A percentile compares a stretch with the other conserved stretches of the same genome.
Evolutionary conservation across 306 rosid genomes (phyloP).

Genomic region (Acacia acuminata): DNA sequence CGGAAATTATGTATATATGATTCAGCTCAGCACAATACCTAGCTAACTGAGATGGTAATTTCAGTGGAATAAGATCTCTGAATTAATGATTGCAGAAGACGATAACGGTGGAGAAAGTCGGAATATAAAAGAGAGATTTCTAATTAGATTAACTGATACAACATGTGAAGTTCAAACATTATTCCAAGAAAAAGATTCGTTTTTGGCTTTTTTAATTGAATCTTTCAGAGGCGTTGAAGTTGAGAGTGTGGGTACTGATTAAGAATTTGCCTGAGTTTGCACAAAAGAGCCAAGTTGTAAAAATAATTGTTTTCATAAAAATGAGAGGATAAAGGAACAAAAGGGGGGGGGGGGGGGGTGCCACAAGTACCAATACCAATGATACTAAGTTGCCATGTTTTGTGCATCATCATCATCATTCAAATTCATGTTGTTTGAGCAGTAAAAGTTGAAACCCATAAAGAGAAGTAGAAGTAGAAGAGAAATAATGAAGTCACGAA

Average conservation of each 20-base stretch:
- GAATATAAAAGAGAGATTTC: neutral
- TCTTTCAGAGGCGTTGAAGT: neutral
- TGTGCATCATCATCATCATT: neutral
- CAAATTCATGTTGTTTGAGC: too few species aligned
- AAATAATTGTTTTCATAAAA: neutral
- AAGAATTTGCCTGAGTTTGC: neutral
- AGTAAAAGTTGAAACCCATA: neutral
- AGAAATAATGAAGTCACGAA: neutral
- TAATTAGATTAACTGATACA: neutral
- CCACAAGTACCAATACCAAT: neutral
- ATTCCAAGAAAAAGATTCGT: constrained; percentile 8
- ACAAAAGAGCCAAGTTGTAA: neutral
- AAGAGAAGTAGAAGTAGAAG: neutral
- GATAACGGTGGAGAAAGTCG: neutral
- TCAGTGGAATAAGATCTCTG: neutral
- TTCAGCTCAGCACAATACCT: neutral
- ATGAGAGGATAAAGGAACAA: neutral
- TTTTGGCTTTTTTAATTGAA: neutral
- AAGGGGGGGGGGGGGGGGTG: too few species aligned
- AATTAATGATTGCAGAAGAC: neutral
- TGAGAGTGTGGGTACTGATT: neutral
- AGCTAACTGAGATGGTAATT: neutral
- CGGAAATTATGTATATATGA: neutral
- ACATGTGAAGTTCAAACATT: neutral
- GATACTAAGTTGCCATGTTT: neutral